phyloP scores from a whole-genome alignment of 129 eudicot species.

The Centrapalus pauciflorus region DNA sequence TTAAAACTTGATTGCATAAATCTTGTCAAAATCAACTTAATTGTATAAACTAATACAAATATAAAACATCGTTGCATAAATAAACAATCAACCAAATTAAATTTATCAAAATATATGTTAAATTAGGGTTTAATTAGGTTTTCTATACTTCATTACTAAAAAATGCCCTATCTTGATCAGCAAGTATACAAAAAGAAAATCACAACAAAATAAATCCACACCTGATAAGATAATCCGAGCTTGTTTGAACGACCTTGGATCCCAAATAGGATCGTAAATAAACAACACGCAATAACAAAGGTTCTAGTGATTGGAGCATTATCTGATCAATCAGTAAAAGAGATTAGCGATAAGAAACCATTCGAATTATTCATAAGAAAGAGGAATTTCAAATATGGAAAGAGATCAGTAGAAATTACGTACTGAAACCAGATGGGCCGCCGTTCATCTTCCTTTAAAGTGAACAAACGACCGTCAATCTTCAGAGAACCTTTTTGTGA shows the following conservation, averaged over 20 bases:
- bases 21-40: too few species aligned
- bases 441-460: constrained; percentile 82
- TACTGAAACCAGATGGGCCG: constrained; percentile 99
- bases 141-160: neutral
- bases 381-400: too few species aligned
- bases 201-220: neutral
- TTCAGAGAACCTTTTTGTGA: constrained; percentile 1
- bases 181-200: neutral
- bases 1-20: too few species aligned
- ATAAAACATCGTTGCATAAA: too few species aligned
- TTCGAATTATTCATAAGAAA: neutral
- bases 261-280: constrained; percentile 81
- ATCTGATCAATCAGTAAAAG: constrained; percentile 34
- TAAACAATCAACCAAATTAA: too few species aligned
- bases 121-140: neutral
- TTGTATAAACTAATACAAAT: too few species aligned
- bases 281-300: constrained; percentile 55
- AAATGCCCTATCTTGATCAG: neutral
- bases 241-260: constrained; percentile 77
- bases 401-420: constrained; percentile 15
- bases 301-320: constrained; percentile 96
- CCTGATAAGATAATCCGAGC: constrained; percentile 78
- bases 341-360: constrained; percentile 8
- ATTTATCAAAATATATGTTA: neutral
- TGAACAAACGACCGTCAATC: constrained; percentile 47